Evolutionary conservation across 768 basidiomycete genomes (phyloP), one percentile per base, ranked within the genome.

Genomic region (Collybia mongolica): DNA sequence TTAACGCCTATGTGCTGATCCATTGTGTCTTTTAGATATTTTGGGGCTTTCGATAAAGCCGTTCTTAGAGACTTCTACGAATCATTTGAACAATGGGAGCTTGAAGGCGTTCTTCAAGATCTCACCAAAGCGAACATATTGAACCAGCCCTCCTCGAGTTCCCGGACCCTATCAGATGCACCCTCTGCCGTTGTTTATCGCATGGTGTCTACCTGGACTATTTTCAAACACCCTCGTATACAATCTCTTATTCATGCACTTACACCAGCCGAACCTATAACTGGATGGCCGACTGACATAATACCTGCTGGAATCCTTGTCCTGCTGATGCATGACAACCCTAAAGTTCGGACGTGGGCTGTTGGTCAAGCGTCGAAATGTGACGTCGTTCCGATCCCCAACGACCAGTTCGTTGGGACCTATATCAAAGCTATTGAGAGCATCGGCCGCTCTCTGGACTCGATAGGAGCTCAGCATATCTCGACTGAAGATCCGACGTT

Each of bases 1-100:
- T 11, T 7, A 8, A 23, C 24, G 18, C 23, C 39, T n/a, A 51
- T 52, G 24, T 41, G 60, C 49, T 51, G 51, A 50, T 26, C 24
- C 24, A 26, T 26, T 4, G 24, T 57, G 49, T 44, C 53, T 28
- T 51, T 22, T 53, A 94, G 91, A 48, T 94, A 88, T 65, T 84
- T 94, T 57, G 83, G 80, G 12, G 82, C 82, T 2, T 93, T 87
- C 63, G 58, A 72, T 1, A 71, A 73, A 1, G 62, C 72, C 17
- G 66, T 79, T 32, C 61, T 88, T 44, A 64, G 68, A 17, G 66
- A 65, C 29, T 94, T 95, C 64, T 88, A 83, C 60, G 54, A 56
- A 15, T 77, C 65, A 19, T 83, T 92, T 40, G 82, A 86, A 48
- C 65, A 69, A 28, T 93, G 88, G 84, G 86, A 93, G 59, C 65